These are phyloP conservation scores for Colletotrichum musae DNA, from an alignment of 2,329 filamentous ascomycete species.

Conservation along the genomic window DNA sequence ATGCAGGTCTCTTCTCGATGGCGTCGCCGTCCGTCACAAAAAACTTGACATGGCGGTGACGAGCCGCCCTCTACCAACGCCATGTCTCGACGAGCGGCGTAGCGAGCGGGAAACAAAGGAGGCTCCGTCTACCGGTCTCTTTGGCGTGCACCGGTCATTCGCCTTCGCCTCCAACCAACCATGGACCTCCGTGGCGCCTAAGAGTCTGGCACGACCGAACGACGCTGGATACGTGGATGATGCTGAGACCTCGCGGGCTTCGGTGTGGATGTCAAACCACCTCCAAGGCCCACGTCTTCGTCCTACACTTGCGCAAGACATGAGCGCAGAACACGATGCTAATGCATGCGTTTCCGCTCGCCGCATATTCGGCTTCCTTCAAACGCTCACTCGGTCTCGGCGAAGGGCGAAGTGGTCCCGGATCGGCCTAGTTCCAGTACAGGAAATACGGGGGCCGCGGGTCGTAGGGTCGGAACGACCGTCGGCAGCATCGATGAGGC, in stretches of 20 bases:
- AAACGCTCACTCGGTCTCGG: slow-evolving; percentile 38
- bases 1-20: slow-evolving; percentile 12
- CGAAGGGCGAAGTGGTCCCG: slow-evolving; percentile 29
- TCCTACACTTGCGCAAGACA: slow-evolving; percentile 30
- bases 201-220: slow-evolving; percentile 4
- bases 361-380: slow-evolving; percentile 29
- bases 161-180: slow-evolving; percentile 5
- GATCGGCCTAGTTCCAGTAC: slow-evolving; percentile 35
- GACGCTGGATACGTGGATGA: background rate
- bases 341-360: slow-evolving; percentile 26
- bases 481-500: slow-evolving; percentile 15
- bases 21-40: background rate
- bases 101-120: slow-evolving; percentile 35
- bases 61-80: slow-evolving; percentile 30
- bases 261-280: slow-evolving; percentile 15
- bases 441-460: slow-evolving; percentile 30
- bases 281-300: slow-evolving; percentile 26
- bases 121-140: slow-evolving; percentile 17
- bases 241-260: slow-evolving; percentile 17
- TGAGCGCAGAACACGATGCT: slow-evolving; percentile 10
- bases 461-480: slow-evolving; percentile 18
- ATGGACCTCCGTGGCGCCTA: slow-evolving; percentile 15
- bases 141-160: slow-evolving; percentile 29
- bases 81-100: slow-evolving; percentile 36
- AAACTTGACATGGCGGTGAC: slow-evolving; percentile 28